phyloP scores from a whole-genome alignment of 2,329 filamentous ascomycete genomes.

The Colletotrichum cereale region DNA sequence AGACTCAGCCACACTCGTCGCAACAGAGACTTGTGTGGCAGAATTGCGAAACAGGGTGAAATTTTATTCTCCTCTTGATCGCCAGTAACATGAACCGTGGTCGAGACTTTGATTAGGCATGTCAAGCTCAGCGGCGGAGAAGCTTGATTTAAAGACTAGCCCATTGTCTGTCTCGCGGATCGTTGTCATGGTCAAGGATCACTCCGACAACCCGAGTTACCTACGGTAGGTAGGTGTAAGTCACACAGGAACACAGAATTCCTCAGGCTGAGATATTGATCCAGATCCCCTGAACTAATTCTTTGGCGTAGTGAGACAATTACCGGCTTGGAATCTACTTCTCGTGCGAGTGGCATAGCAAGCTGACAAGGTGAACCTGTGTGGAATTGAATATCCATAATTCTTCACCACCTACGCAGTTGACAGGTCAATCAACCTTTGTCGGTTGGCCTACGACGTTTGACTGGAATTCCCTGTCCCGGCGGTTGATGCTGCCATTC shows the following conservation, averaged over 20 bases:
- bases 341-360: neutral
- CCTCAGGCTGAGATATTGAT: conserved; percentile 20
- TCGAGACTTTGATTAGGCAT: neutral
- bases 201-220: neutral
- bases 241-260: conserved; percentile 21
- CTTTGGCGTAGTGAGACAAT: conserved; percentile 9
- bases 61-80: neutral
- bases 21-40: neutral
- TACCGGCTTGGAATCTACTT: neutral
- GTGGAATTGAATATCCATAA: conserved; percentile 5
- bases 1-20: conserved; percentile 18
- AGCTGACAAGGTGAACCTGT: neutral
- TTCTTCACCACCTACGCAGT: neutral
- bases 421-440: neutral
- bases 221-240: neutral
- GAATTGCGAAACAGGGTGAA: neutral
- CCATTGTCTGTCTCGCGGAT: conserved; percentile 19
- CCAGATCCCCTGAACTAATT: conserved; percentile 3
- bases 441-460: conserved; percentile 12
- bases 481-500: conserved; percentile 4
- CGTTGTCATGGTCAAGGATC: conserved; percentile 1
- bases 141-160: neutral
- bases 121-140: neutral
- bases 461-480: neutral
- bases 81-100: neutral